These are phyloP conservation scores for Pseudoturritis turrita DNA, from an alignment of 345 rosid genomes.

Conservation along the genomic window DNA sequence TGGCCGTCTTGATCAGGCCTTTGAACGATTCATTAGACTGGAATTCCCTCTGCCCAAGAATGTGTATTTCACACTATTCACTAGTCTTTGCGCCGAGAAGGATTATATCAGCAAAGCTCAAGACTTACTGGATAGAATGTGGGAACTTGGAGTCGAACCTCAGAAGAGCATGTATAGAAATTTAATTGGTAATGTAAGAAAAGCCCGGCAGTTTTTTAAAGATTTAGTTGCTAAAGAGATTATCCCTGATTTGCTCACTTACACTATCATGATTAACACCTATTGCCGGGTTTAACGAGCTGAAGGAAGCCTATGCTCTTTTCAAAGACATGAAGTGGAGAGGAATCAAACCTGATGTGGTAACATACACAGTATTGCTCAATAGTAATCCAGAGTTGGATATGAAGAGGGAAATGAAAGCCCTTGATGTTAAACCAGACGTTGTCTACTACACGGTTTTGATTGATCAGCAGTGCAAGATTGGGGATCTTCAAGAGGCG, in stretches of 20 bases:
- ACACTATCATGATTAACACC: constrained; percentile 60
- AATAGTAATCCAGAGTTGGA: constrained; percentile 25
- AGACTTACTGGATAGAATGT: constrained; percentile 39
- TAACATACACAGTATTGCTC: constrained; percentile 56
- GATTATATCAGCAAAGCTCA: constrained; percentile 38
- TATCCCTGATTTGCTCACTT: constrained; percentile 47
- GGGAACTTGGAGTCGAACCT: constrained; percentile 36
- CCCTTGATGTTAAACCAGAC: constrained; percentile 42
- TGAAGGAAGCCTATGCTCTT: background rate
- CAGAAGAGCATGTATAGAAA: constrained; percentile 40
- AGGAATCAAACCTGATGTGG: constrained; percentile 54
- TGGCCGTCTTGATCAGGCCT: constrained; percentile 39
- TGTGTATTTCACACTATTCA: constrained; percentile 47
- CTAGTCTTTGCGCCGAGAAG: constrained; percentile 38
- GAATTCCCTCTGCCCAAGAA: constrained; percentile 35
- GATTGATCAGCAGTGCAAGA: constrained; percentile 51
- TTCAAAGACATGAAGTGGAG: constrained; percentile 21
- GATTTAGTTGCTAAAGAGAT: constrained; percentile 29
- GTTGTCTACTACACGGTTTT: constrained; percentile 56
- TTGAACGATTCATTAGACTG: constrained; percentile 37
- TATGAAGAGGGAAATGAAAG: constrained; percentile 44
- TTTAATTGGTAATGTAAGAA: constrained; percentile 45
- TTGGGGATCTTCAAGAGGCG: constrained; percentile 45
- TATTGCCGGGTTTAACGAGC: constrained; percentile 36
- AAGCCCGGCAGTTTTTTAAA: constrained; percentile 38